phyloP scores from a whole-genome alignment of 345 rosid species.

The Salix dunnii region DNA sequence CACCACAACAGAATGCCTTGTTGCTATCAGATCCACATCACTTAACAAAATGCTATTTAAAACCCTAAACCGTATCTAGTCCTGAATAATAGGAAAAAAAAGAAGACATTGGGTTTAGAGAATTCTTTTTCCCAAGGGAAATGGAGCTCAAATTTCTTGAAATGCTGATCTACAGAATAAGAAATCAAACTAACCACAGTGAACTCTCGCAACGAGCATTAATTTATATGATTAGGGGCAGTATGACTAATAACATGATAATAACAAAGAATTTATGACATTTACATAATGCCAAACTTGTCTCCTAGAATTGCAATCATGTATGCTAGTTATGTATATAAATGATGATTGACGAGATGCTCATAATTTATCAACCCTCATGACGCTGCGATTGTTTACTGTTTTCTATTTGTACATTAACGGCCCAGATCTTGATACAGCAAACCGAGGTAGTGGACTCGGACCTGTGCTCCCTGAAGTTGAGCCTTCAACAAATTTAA shows the following conservation, averaged over 20 bases:
- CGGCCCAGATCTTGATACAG: slow-evolving; percentile 95
- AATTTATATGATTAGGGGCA: not conserved
- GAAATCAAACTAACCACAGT: not conserved
- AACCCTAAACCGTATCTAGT: too few species aligned
- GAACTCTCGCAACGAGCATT: not conserved
- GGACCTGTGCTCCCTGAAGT: slow-evolving; percentile 77
- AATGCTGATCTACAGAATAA: not conserved
- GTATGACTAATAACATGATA: too few species aligned
- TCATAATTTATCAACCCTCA: not conserved
- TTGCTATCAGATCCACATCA: too few species aligned
- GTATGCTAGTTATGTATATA: not conserved
- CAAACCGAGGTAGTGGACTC: slow-evolving; percentile 86
- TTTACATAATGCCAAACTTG: slow-evolving; percentile 3
- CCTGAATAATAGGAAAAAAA: too few species aligned
- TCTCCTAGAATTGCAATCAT: not conserved
- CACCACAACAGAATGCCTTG: too few species aligned
- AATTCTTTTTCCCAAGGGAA: too few species aligned
- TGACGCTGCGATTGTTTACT: not conserved
- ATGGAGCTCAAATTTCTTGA: not conserved
- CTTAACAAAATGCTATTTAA: too few species aligned
- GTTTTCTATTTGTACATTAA: slow-evolving; percentile 65
- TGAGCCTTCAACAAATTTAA: slow-evolving; percentile 56
- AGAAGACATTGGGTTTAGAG: too few species aligned
- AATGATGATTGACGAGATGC: not conserved
- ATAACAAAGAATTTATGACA: not conserved